Percentiles rank a stretch among this genome's conserved stretches.
Conservation (phyloP, 1,284 basidiomycete species). For the Erythrobasidium hasegawianum region DNA sequence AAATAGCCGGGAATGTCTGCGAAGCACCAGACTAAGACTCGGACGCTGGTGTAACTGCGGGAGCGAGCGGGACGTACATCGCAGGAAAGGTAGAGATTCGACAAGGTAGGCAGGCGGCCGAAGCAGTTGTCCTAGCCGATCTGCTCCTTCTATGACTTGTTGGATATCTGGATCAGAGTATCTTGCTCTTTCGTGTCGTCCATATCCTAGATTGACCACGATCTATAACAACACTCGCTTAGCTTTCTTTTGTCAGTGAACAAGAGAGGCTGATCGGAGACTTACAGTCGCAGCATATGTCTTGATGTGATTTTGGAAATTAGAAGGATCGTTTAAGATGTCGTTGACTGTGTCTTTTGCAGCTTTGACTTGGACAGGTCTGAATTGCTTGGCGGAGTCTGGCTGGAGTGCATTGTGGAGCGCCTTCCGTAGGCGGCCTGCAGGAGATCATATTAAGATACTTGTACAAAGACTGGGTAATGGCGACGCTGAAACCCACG, state of each 20-base stretch:
- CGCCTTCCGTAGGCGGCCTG: slow-evolving; percentile 28
- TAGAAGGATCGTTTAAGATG: slow-evolving; percentile 21
- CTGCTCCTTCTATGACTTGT: slow-evolving; percentile 19
- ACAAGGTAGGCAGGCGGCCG: slow-evolving; percentile 20
- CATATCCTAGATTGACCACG: slow-evolving; percentile 32
- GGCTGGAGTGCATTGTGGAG: slow-evolving; percentile 29
- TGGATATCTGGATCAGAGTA: slow-evolving; percentile 33
- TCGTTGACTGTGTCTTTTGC: slow-evolving; percentile 17
- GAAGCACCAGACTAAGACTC: too few relatives aligned
- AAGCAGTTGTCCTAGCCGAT: slow-evolving; percentile 19
- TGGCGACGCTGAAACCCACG: too few relatives aligned
- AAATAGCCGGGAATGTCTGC: slow-evolving; percentile 30
- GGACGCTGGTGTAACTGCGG: too few relatives aligned
- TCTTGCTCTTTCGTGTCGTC: slow-evolving; percentile 25
- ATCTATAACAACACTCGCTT: neutral
- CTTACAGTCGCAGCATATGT: slow-evolving; percentile 28
- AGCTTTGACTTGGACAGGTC: slow-evolving; percentile 30
- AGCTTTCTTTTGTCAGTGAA: neutral
- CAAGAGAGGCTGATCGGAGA: neutral
- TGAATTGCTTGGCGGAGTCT: slow-evolving; percentile 20
- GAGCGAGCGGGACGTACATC: slow-evolving; percentile 12
- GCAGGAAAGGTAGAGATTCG: slow-evolving; percentile 22
- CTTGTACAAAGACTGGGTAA: too few relatives aligned
- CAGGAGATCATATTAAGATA: too few relatives aligned
- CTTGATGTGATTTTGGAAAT: slow-evolving; percentile 27